Evolutionary conservation across 257 asterid species (phyloP).

Genomic region (Nicotiana obtusifolia): DNA sequence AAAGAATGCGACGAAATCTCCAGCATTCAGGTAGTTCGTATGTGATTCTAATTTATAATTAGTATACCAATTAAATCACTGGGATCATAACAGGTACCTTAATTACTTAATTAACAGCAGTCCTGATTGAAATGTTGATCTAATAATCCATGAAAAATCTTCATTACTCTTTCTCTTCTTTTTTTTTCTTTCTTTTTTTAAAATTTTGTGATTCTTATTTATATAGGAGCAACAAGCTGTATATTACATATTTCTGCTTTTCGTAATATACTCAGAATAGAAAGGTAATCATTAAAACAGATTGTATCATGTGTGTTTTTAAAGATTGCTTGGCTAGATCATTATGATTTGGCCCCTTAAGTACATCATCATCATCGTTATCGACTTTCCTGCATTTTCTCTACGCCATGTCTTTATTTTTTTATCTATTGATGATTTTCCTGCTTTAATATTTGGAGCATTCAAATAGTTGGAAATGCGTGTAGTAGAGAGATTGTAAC

Average conservation of each 20-base stretch:
- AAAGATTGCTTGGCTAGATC: background rate
- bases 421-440: background rate
- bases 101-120: no score
- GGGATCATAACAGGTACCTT: background rate
- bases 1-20: slow-evolving; percentile 57
- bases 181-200: no score
- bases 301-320: background rate
- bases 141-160: no score
- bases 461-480: background rate
- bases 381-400: background rate
- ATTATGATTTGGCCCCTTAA: background rate
- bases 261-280: background rate
- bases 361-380: background rate
- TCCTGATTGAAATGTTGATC: background rate
- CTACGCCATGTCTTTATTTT: background rate
- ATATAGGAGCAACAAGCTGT: background rate
- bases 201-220: background rate
- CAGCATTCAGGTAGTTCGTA: slow-evolving; percentile 78
- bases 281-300: background rate
- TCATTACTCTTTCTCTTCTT: no score
- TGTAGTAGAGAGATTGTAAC: background rate
- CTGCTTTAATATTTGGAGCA: background rate
- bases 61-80: background rate
- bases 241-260: background rate
- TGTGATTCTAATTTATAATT: background rate